Conservation (phyloP, 2,329 filamentous ascomycete genomes). For the Epichloe bromicola region DNA sequence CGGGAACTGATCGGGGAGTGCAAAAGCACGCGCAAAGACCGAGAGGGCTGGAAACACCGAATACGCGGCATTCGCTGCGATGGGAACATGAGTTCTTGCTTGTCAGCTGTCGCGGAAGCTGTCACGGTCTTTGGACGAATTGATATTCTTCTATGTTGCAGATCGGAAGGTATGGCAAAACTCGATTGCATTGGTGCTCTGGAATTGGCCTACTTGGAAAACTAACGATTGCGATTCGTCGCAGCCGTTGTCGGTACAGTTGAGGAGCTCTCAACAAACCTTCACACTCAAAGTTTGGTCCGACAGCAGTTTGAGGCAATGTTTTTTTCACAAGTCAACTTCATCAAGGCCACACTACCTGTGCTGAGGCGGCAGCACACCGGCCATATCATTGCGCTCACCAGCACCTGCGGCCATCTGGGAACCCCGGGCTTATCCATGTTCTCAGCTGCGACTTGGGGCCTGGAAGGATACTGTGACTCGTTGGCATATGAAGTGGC, state of each 20-base stretch:
- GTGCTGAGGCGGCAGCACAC: slow-evolving; percentile 66
- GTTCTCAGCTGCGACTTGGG: slow-evolving; percentile 89
- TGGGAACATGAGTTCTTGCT: slow-evolving; percentile 57
- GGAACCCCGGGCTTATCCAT: slow-evolving; percentile 84
- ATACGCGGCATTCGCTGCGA: slow-evolving; percentile 54
- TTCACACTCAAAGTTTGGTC: slow-evolving; percentile 62
- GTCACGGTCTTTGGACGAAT: slow-evolving; percentile 73
- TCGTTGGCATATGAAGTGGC: slow-evolving; percentile 91
- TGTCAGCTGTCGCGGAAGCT: slow-evolving; percentile 76
- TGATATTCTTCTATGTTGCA: slow-evolving; percentile 83
- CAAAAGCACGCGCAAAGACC: slow-evolving; percentile 47
- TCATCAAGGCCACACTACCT: slow-evolving; percentile 79
- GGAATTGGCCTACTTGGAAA: no score
- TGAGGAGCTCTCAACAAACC: slow-evolving; percentile 70
- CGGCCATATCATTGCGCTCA: slow-evolving; percentile 82
- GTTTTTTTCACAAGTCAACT: slow-evolving; percentile 92
- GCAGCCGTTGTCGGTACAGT: slow-evolving; percentile 77
- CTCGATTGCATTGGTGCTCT: no score
- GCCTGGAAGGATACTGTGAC: slow-evolving; percentile 90
- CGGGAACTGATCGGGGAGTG: slow-evolving; percentile 63
- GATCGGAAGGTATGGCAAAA: slow-evolving; percentile 55
- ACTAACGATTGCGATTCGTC: background rate
- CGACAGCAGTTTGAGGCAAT: slow-evolving; percentile 88
- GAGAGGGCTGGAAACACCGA: slow-evolving; percentile 69
- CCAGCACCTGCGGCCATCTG: slow-evolving; percentile 82